Conservation (phyloP, 495 filamentous ascomycete genomes). For the Oidiodendron maius region DNA sequence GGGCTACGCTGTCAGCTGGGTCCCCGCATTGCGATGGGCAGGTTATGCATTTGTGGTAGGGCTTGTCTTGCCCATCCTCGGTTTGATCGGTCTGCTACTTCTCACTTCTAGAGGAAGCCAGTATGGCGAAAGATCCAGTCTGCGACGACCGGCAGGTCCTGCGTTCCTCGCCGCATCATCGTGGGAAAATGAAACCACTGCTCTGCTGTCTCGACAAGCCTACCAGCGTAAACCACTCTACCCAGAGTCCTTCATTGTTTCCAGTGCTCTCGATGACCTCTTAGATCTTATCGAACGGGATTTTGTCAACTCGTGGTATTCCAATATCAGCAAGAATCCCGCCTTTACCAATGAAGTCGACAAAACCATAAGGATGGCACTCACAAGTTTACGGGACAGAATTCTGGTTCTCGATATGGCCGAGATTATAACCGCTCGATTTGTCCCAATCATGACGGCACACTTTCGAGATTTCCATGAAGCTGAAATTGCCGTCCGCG, state of each 20-base stretch:
- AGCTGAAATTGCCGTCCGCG: constrained; percentile 81
- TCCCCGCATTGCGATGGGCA: constrained; percentile 71
- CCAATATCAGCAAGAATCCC: constrained; percentile 72
- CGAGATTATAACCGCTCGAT: constrained; percentile 68
- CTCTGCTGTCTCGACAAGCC: constrained; percentile 46
- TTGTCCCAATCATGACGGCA: constrained; percentile 84
- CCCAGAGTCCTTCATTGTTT: constrained; percentile 71
- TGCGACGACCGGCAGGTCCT: constrained; percentile 38
- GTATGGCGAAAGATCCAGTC: constrained; percentile 29
- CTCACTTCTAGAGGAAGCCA: constrained; percentile 52
- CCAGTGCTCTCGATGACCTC: constrained; percentile 72
- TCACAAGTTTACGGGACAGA: constrained; percentile 62
- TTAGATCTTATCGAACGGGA: constrained; percentile 74
- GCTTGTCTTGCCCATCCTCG: constrained; percentile 42
- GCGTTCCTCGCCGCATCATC: constrained; percentile 56
- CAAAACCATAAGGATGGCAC: constrained; percentile 65
- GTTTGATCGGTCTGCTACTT: constrained; percentile 51
- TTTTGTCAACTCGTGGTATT: constrained; percentile 87
- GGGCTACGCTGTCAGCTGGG: constrained; percentile 75
- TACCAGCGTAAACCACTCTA: constrained; percentile 59
- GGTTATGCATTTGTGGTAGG: constrained; percentile 75
- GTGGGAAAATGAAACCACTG: constrained; percentile 65
- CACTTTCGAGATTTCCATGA: constrained; percentile 89
- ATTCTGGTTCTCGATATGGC: constrained; percentile 70
- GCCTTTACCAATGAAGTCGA: constrained; percentile 83